Conservation (phyloP, 345 rosid genomes). For the Eutrema heterophyllum region DNA sequence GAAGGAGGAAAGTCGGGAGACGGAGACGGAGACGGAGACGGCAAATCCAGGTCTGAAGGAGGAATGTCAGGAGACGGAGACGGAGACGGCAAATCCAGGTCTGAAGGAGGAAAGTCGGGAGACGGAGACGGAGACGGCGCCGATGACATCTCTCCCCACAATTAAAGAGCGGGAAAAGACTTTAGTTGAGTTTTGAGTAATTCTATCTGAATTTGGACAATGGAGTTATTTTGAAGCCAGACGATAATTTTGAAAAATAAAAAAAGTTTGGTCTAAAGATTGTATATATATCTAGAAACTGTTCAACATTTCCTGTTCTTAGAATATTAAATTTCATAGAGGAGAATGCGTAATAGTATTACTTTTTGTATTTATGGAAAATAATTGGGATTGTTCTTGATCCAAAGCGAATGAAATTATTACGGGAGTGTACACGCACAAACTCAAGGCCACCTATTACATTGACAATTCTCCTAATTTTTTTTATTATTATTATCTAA, state of each 20-base stretch:
- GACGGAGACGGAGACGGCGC: slow-evolving; percentile 33
- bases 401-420: background rate
- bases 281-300: background rate
- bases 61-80: background rate
- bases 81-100: slow-evolving; percentile 1
- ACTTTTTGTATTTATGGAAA: background rate
- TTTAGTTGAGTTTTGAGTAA: background rate
- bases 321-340: background rate
- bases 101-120: slow-evolving; percentile 1
- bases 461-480: background rate
- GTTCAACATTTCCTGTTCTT: background rate
- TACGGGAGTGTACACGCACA: background rate
- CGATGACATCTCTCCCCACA: slow-evolving; percentile 39
- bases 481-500: background rate
- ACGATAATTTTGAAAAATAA: background rate
- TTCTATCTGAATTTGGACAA: slow-evolving; percentile 1
- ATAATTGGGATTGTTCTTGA: background rate
- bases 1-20: background rate
- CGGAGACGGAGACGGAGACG: background rate
- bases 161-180: background rate
- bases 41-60: background rate
- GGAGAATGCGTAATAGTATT: background rate
- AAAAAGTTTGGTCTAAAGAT: background rate
- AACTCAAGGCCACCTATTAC: background rate
- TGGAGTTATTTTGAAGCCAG: slow-evolving; percentile 35